Conservation (phyloP, 768 basidiomycete genomes). For the Hygrocybe punicea region DNA sequence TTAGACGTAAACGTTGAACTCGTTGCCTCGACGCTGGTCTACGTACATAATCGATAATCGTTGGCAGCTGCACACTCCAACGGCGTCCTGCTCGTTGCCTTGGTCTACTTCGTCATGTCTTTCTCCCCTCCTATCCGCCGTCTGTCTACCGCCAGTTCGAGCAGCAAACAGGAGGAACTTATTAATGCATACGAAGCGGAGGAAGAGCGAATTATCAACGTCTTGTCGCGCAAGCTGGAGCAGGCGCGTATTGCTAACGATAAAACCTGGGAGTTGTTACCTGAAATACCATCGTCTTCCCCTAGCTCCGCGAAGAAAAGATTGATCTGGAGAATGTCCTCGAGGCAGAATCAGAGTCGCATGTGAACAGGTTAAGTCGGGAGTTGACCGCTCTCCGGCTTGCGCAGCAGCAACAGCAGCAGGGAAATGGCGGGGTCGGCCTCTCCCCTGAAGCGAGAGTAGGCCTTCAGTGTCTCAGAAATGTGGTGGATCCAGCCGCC, state of each 20-base stretch:
- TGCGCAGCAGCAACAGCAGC: conserved; percentile 52
- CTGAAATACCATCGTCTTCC: not conserved
- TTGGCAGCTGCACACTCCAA: not conserved
- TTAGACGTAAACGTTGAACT: no score
- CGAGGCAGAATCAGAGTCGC: conserved; percentile 83
- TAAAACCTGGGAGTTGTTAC: not conserved
- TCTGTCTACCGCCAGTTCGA: conserved; percentile 51
- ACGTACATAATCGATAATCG: not conserved
- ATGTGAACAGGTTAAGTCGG: conserved; percentile 71
- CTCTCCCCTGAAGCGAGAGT: conserved; percentile 35
- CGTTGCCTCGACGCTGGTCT: not conserved
- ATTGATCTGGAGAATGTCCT: conserved; percentile 76
- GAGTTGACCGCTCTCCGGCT: conserved; percentile 65
- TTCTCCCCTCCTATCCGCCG: conserved; percentile 59
- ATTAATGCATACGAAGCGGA: conserved; percentile 90
- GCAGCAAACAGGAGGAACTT: conserved; percentile 65
- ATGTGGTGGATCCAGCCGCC: conserved; percentile 28
- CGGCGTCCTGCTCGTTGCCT: not conserved
- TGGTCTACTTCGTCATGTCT: conserved; percentile 29
- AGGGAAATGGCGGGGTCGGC: conserved; percentile 28
- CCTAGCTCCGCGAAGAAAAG: conserved; percentile 78
- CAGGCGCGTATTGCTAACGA: conserved; percentile 48
- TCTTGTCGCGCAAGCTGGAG: conserved; percentile 79
- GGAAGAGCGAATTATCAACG: conserved; percentile 83
- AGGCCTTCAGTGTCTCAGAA: conserved; percentile 30